Conservation (phyloP, 2,329 filamentous ascomycete genomes). For the Kalaharituber pfeilii region DNA sequence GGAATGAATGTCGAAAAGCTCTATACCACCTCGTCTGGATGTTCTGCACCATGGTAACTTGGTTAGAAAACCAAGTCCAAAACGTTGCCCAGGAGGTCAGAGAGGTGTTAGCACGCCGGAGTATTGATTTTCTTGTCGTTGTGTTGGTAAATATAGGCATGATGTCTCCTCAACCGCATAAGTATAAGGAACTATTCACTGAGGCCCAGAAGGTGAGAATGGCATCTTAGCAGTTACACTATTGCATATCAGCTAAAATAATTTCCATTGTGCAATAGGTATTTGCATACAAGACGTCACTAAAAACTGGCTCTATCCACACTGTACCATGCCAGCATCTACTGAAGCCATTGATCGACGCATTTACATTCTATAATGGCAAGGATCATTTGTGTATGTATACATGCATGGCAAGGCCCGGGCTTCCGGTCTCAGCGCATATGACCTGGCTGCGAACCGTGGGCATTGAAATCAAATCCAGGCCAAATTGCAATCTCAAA, state of each 20-base stretch:
- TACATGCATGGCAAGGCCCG: neutral
- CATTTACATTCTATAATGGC: neutral
- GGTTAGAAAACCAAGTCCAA: slow-evolving; percentile 1
- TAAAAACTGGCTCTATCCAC: neutral
- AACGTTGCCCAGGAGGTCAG: neutral
- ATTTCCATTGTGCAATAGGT: neutral
- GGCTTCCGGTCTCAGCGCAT: neutral
- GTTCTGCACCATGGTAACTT: slow-evolving; percentile 7
- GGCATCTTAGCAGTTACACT: no score
- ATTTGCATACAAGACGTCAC: neutral
- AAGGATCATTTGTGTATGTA: neutral
- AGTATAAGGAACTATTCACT: neutral
- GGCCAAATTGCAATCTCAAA: neutral
- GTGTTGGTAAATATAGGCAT: slow-evolving; percentile 12
- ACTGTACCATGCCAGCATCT: neutral
- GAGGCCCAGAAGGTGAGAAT: slow-evolving; percentile 6
- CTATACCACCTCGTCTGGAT: neutral
- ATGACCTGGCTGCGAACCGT: neutral
- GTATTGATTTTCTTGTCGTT: slow-evolving; percentile 7
- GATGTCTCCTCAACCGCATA: neutral
- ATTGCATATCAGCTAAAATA: no score
- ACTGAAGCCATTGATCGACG: neutral
- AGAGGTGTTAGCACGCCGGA: slow-evolving; percentile 1
- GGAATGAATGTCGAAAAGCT: neutral
- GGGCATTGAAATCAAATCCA: neutral